Conservation (phyloP, 208 protist species). For the Trypanosoma melophagium region DNA sequence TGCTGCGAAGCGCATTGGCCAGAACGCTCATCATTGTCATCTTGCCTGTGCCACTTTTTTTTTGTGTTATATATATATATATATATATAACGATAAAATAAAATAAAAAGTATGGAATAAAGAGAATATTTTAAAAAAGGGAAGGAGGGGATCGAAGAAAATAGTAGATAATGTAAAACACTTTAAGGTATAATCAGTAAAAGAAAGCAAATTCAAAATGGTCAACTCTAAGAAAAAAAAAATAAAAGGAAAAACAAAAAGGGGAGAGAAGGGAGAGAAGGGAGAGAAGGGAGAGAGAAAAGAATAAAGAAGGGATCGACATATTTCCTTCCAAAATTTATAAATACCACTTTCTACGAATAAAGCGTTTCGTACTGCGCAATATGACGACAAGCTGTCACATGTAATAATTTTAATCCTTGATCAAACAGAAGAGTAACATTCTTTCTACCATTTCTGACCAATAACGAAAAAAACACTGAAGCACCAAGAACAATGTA, state of each 20-base stretch:
- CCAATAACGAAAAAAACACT: background rate
- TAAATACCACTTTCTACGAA: background rate
- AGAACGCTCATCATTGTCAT: constrained; percentile 99
- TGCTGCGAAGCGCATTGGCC: constrained; percentile 98
- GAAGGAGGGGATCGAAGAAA: background rate
- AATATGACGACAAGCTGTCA: background rate
- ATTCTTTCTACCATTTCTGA: background rate
- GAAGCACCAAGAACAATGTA: constrained; percentile 10
- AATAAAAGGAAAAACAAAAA: constrained; percentile 14
- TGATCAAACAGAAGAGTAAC: constrained; percentile 10
- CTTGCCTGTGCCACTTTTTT: constrained; percentile 32
- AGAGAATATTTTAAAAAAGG: background rate
- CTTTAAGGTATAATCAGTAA: constrained; percentile 7
- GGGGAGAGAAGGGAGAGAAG: constrained; percentile 6
- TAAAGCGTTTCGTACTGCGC: constrained; percentile 9
- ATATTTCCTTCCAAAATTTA: constrained; percentile 33
- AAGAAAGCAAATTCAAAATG: constrained; percentile 18
- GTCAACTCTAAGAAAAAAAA: constrained; percentile 7
- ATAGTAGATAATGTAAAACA: background rate
- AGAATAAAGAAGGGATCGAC: constrained; percentile 36
- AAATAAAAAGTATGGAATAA: too few relatives aligned
- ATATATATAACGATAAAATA: too few relatives aligned
- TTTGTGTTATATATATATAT: too few relatives aligned
- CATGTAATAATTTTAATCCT: background rate
- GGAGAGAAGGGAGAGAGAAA: constrained; percentile 17